A percentile compares a stretch with the other conserved stretches of the same genome.
Evolutionary conservation across 305 asterid genomes (phyloP).

Genomic region (Striga hermonthica): DNA sequence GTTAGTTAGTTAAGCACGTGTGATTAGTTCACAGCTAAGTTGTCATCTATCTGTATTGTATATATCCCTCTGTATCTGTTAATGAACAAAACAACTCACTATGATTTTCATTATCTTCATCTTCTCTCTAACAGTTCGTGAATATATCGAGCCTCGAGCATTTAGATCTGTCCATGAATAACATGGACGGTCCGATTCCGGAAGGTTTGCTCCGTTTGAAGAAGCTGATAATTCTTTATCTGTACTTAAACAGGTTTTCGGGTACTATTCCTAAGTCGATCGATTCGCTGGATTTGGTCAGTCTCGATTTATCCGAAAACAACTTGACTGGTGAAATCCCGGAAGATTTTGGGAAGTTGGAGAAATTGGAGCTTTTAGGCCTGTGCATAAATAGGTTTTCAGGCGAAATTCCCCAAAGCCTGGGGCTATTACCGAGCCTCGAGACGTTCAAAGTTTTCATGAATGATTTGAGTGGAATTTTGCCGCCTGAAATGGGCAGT

Average conservation of each 20-base stretch:
- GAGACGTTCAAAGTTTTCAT: slow-evolving; percentile 44
- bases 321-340: slow-evolving; percentile 62
- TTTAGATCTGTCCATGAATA: slow-evolving; percentile 59
- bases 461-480: slow-evolving; percentile 54
- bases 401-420: slow-evolving; percentile 58
- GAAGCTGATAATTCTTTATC: slow-evolving; percentile 48
- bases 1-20: too few relatives aligned
- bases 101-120: too few relatives aligned
- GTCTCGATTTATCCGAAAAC: slow-evolving; percentile 60
- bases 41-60: too few relatives aligned
- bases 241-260: slow-evolving; percentile 51
- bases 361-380: slow-evolving; percentile 44
- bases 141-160: slow-evolving; percentile 46
- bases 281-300: slow-evolving; percentile 45
- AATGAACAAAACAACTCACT: too few relatives aligned
- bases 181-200: slow-evolving; percentile 61
- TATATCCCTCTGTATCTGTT: too few relatives aligned
- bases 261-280: slow-evolving; percentile 60
- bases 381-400: slow-evolving; percentile 43
- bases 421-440: slow-evolving; percentile 52
- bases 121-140: too few relatives aligned
- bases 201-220: slow-evolving; percentile 49
- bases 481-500: slow-evolving; percentile 70
- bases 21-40: too few relatives aligned
- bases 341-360: slow-evolving; percentile 58